Conservation (phyloP, 2,329 filamentous ascomycete genomes). For the Sporothrix brunneoviolacea region DNA sequence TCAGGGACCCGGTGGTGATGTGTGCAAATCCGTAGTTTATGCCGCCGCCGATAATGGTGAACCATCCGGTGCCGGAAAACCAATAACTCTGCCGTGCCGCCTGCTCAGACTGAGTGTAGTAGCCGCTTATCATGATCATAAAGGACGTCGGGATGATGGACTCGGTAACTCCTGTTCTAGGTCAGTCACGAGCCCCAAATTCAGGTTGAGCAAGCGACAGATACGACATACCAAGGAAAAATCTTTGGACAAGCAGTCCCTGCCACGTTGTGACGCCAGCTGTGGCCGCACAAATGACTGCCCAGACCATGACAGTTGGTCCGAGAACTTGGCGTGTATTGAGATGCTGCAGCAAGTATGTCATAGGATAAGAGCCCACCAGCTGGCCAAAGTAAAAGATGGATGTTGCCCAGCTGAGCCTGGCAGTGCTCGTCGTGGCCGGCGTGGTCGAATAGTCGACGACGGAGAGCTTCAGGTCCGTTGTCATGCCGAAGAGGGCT, state of each 20-base stretch:
- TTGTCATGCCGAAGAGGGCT: constrained; percentile 66
- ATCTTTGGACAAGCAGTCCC: constrained; percentile 60
- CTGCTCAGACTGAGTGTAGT: constrained; percentile 61
- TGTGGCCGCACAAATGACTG: constrained; percentile 54
- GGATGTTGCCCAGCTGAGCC: constrained; percentile 70
- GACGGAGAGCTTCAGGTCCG: constrained; percentile 55
- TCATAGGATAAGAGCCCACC: constrained; percentile 66
- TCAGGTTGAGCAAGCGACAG: no score
- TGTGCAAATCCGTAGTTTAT: constrained; percentile 64
- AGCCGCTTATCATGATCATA: constrained; percentile 56
- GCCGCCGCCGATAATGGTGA: constrained; percentile 56
- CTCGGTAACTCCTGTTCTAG: no score
- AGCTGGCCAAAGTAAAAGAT: constrained; percentile 79
- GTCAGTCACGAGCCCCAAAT: no score
- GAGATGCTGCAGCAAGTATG: constrained; percentile 63
- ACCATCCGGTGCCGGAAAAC: constrained; percentile 55
- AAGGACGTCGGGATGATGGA: constrained; percentile 60
- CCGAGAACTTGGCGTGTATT: constrained; percentile 59
- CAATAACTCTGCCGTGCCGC: constrained; percentile 59
- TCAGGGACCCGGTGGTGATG: constrained; percentile 46
- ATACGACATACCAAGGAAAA: constrained; percentile 58
- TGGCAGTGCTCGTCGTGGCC: constrained; percentile 54
- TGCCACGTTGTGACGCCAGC: constrained; percentile 32
- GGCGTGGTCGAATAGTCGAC: constrained; percentile 33
- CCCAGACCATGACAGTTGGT: constrained; percentile 58